Evolutionary conservation across 1,284 basidiomycete genomes (phyloP).

Genomic region (Amylostereum areolatum): DNA sequence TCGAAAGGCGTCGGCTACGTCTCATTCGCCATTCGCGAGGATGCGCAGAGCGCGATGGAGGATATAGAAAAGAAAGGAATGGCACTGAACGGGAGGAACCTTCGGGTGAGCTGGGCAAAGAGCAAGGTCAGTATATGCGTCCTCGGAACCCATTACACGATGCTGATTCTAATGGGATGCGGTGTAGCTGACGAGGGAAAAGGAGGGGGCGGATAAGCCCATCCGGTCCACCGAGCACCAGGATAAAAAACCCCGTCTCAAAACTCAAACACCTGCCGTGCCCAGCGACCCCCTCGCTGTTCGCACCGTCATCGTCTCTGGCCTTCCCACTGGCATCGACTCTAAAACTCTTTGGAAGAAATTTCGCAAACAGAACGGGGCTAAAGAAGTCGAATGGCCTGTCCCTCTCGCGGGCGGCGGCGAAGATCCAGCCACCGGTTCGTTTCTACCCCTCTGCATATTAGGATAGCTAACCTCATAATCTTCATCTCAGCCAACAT

Average conservation of each 20-base stretch:
- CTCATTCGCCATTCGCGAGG: constrained; percentile 85
- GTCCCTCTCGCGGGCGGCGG: constrained; percentile 38
- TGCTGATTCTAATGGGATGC: too few relatives aligned
- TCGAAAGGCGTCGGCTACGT: constrained; percentile 99
- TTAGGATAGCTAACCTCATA: too few relatives aligned
- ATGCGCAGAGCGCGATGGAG: constrained; percentile 75
- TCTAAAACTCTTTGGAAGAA: constrained; percentile 86
- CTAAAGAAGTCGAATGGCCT: constrained; percentile 70
- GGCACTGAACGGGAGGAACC: constrained; percentile 53
- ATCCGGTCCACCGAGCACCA: too few relatives aligned
- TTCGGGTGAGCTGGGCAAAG: constrained; percentile 79
- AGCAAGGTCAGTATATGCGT: constrained; percentile 49
- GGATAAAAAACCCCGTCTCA: constrained; percentile 34
- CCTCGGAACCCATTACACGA: too few relatives aligned
- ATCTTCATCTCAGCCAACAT: constrained; percentile 76
- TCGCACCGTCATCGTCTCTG: constrained; percentile 75
- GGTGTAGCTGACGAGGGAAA: too few relatives aligned
- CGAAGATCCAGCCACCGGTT: constrained; percentile 35
- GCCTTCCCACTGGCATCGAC: constrained; percentile 64
- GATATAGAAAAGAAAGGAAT: constrained; percentile 53
- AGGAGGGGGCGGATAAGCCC: too few relatives aligned
- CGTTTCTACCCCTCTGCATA: constrained; percentile 5
- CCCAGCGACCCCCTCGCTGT: constrained; percentile 71
- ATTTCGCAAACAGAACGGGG: constrained; percentile 71
- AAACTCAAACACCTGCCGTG: constrained; percentile 26